phyloP scores from a whole-genome alignment of 768 basidiomycete species.

The Mycena capillaripes region DNA sequence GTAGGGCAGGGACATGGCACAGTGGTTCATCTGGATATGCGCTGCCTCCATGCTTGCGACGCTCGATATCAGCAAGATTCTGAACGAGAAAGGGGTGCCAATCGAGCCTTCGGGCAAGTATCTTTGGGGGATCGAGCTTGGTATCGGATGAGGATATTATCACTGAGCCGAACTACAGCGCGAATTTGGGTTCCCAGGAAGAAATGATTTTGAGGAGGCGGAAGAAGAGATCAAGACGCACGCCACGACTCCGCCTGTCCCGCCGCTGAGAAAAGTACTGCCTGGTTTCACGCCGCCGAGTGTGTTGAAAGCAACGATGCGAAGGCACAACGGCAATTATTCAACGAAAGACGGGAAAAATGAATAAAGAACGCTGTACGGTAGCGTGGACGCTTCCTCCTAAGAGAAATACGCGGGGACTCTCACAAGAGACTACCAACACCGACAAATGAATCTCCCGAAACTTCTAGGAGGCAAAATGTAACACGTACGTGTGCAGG shows the following conservation, averaged over 20 bases:
- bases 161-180: constrained; percentile 60
- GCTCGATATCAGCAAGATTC: constrained; percentile 40
- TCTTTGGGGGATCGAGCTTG: constrained; percentile 38
- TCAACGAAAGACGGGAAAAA: neutral
- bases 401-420: constrained; percentile 60
- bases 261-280: constrained; percentile 68
- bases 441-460: no score
- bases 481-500: neutral
- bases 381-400: constrained; percentile 62
- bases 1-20: constrained; percentile 38
- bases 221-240: constrained; percentile 38
- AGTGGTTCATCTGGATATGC: constrained; percentile 37
- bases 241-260: constrained; percentile 72
- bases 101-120: constrained; percentile 42
- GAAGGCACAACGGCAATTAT: no score
- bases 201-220: no score
- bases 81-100: constrained; percentile 40
- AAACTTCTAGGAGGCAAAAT: no score
- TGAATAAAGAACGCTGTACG: constrained; percentile 28
- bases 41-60: no score
- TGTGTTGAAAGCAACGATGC: constrained; percentile 71
- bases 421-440: constrained; percentile 52
- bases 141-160: constrained; percentile 54
- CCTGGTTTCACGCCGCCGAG: constrained; percentile 71
- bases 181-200: constrained; percentile 47